Evolutionary conservation across 768 basidiomycete species (phyloP), one percentile per base, ranked within the genome.

Genomic region (Calocybe gangraenosa): DNA sequence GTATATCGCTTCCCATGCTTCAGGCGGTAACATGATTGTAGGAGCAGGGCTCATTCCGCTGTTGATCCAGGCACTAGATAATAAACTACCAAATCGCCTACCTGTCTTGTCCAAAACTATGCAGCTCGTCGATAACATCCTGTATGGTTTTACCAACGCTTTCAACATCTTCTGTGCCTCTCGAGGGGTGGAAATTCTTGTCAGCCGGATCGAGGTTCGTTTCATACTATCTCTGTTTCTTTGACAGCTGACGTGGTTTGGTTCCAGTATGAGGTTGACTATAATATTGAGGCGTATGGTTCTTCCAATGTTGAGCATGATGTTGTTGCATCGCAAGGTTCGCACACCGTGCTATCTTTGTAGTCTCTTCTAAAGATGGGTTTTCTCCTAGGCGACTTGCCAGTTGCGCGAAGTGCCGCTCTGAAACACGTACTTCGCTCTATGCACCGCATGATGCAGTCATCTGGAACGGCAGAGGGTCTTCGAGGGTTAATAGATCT

Each of bases 371-470:
- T 20, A 40, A 6, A 17, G n/a, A n/a, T 33, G 23, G 19, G 17
- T 31, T 8, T 14, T n/a, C 31, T 44, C 32, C 18, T 44, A 87
- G 89, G 83, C 33, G 80, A 83, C 51, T 69, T 96, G 37, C 79
- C 89, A 0, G 80, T 90, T 44, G 71, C 80, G 37, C 80, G 84
- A 3, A 82, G 83, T 19, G 82, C 84, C 31, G 81, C 92, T n/a
- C 69, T 98, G 54, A 96, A 95, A 65, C 85, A 92, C 51, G 79
- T 92, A 8, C 64, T 99, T 23, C 84, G 96, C 21, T 92, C 93
- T 1, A 82, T 95, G 68, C 92, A 96, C 55, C 82, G 96, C 21
- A 92, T 98, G 82, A 96, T 99, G 94, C 90, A 94, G 58, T 87
- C 88, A 0, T 87, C 92, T 0, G 95, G 95, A 7, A 87, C 89